Conservation (phyloP, 208 protist species). For the Crithidia expoeki region DNA sequence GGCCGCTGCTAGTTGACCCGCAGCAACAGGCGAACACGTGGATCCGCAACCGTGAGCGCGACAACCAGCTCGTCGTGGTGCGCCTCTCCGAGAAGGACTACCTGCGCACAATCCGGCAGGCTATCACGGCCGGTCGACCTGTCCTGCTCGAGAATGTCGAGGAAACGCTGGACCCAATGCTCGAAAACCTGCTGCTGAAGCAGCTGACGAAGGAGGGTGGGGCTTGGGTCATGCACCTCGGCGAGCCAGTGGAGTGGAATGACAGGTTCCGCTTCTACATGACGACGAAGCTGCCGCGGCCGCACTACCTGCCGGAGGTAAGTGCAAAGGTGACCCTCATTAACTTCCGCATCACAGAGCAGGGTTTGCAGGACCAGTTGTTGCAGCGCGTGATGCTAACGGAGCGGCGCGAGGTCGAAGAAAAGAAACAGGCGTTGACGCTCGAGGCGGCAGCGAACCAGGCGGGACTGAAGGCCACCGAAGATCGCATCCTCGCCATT, state of each 20-base stretch:
- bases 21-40: constrained; percentile 96
- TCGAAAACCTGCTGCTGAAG: constrained; percentile 97
- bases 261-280: constrained; percentile 97
- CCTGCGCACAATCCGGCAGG: constrained; percentile 88
- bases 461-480: constrained; percentile 86
- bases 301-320: constrained; percentile 97
- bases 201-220: constrained; percentile 92
- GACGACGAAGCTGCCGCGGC: constrained; percentile 97
- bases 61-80: constrained; percentile 82
- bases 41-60: constrained; percentile 93
- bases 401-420: constrained; percentile 95
- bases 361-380: constrained; percentile 96
- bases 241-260: constrained; percentile 97
- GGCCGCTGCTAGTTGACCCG: constrained; percentile 93
- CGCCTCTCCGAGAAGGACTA: constrained; percentile 85
- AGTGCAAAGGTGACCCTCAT: constrained; percentile 97
- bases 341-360: constrained; percentile 97
- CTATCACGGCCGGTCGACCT: constrained; percentile 93
- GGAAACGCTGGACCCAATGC: constrained; percentile 96
- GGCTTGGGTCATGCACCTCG: constrained; percentile 93
- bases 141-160: constrained; percentile 97
- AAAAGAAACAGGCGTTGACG: constrained; percentile 95
- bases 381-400: constrained; percentile 94
- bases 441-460: constrained; percentile 91
- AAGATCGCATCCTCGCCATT: constrained; percentile 93